Evolutionary conservation across 2,329 filamentous ascomycete species (phyloP), one percentile per base, ranked within the genome.

Genomic region (Remersonia thermophila): DNA sequence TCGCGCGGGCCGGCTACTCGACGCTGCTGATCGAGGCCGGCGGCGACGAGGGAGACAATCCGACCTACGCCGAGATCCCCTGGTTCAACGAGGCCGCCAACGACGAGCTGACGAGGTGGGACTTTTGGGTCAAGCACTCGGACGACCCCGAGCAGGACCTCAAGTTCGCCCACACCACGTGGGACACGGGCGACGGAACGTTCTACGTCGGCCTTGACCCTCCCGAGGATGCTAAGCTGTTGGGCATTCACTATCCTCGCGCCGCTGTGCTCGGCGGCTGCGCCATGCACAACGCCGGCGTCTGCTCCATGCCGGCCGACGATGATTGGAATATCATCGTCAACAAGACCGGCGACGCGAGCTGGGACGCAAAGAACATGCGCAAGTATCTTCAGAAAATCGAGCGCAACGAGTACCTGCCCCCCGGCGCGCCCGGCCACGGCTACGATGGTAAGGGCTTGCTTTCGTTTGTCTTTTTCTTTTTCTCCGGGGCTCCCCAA

Each of bases 21-120:
- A 71, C 70, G 3, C 64, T 79, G 7, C 60, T 79, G 8, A 65
- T 79, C 35, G 74, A 79, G 45, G 73, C 73, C 6, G 74, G 73
- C 32, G 67, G 73, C 38, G 73, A 79, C 45, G 64, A 75, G 45
- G 66, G 64, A 27, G 51, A 53, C 15, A 53, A 57, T 32, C 53
- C 60, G 40, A 61, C 66, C 39, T 62, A 67, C 42, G 56, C 62
- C 11, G 62, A 71, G 7, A 65, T 70, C 13, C 60, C 59, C 2
- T 61, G 66, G 45, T 64, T 66, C 43, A 61, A 63, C 31, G 58
- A 62, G 38, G 63, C 64, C 7, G 67, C 65, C 38, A 65, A 73
- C 50, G 66, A 73, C 47, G 56, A 60, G 35, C 57, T 58, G 9
- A 61, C 68, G 47, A 56, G 60, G 37, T 76, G 47, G 73, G 68